Percentiles rank a stretch among this genome's conserved stretches.
phyloP scores from a whole-genome alignment of 2,329 filamentous ascomycete species.

The Pyrenophora teres region DNA sequence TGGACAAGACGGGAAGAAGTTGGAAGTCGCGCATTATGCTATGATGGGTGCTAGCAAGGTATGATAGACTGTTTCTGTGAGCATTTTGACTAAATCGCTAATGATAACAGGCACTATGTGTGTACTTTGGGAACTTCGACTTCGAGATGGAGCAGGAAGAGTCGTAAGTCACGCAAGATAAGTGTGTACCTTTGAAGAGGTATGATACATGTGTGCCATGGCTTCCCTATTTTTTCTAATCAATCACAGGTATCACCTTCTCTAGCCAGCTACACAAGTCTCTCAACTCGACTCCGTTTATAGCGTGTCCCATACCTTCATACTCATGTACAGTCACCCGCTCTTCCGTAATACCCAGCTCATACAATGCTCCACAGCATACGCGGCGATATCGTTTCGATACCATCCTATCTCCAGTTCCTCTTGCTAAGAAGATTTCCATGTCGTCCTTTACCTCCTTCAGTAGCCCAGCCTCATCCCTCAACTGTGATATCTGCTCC shows the following conservation, averaged over 20 bases:
- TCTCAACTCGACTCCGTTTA: conserved; percentile 50
- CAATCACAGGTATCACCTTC: conserved; percentile 43
- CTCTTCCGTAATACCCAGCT: conserved; percentile 48
- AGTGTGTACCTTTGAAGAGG: not conserved
- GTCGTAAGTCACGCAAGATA: not conserved
- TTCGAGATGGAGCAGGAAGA: conserved; percentile 33
- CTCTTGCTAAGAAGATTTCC: conserved; percentile 54
- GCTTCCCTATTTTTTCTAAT: not conserved
- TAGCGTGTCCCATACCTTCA: conserved; percentile 55
- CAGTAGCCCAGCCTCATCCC: conserved; percentile 45
- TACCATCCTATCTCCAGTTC: conserved; percentile 54
- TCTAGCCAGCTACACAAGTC: conserved; percentile 54
- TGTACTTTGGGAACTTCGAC: conserved; percentile 61
- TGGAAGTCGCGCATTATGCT: conserved; percentile 73
- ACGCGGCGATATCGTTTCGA: conserved; percentile 51
- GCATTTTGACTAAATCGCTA: not conserved
- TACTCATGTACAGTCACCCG: conserved; percentile 53
- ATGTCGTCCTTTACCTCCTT: conserved; percentile 43
- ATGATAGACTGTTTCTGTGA: conserved; percentile 7
- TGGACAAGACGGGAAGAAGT: conserved; percentile 37
- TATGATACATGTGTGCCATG: too few species aligned
- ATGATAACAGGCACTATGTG: conserved; percentile 57
- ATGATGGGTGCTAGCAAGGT: conserved; percentile 89
- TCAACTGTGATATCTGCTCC: conserved; percentile 47
- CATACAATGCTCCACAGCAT: conserved; percentile 49